Percentiles rank a stretch among this genome's conserved stretches.
These are phyloP conservation scores for Plasmodium sp. DNA, from an alignment of 169 alveolate species.

Conservation along the genomic window DNA sequence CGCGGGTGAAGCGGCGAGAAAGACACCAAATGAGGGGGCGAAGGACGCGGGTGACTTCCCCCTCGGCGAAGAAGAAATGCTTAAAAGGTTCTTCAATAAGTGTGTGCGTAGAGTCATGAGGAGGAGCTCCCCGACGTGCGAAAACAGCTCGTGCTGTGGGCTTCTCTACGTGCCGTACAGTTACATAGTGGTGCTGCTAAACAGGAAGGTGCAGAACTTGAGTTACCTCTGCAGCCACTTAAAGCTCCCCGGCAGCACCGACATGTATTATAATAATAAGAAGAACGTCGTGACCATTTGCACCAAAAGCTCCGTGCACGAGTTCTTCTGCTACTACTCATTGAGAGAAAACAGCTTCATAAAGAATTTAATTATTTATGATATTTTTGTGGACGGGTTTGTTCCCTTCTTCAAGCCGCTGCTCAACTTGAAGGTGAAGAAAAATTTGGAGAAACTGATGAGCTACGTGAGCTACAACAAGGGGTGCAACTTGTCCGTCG, in stretches of 20 bases:
- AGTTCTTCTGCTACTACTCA: constrained; percentile 77
- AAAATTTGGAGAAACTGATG: constrained; percentile 27
- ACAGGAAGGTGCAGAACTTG: constrained; percentile 79
- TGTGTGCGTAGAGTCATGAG: constrained; percentile 42
- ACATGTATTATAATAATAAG: constrained; percentile 83
- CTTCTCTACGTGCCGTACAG: constrained; percentile 83
- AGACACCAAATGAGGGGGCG: neutral
- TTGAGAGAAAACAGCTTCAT: constrained; percentile 74
- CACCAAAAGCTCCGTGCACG: constrained; percentile 79
- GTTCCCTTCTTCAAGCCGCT: constrained; percentile 81
- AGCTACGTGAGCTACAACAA: constrained; percentile 55
- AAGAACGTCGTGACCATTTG: constrained; percentile 82
- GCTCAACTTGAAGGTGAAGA: constrained; percentile 64
- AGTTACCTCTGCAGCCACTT: constrained; percentile 77
- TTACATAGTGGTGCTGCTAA: constrained; percentile 79
- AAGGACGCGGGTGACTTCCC: neutral
- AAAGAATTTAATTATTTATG: constrained; percentile 76
- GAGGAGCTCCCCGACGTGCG: constrained; percentile 72
- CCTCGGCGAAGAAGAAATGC: neutral
- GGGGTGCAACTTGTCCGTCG: constrained; percentile 35
- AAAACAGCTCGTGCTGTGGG: constrained; percentile 82
- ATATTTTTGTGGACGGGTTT: constrained; percentile 58
- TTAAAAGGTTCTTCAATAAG: constrained; percentile 39
- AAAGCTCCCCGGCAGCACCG: constrained; percentile 81
- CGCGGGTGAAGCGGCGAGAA: neutral